Evolutionary conservation across 2,329 filamentous ascomycete species (phyloP), one percentile per base, ranked within the genome.

Genomic region (Capronia americana): DNA sequence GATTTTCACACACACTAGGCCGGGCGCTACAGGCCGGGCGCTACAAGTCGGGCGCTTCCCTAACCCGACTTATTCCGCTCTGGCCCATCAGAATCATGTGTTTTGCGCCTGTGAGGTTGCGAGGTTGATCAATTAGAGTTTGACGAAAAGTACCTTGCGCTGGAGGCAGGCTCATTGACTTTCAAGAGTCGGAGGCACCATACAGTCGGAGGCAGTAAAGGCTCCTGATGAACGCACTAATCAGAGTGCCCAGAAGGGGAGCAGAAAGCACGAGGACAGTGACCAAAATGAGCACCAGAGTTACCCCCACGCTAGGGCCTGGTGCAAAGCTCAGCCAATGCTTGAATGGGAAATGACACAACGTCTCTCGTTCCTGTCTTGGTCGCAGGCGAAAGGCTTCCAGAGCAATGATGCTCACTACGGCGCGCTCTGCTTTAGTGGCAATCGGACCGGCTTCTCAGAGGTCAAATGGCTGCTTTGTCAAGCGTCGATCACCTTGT

Each of bases 61-160:
- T 6, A 23, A 32, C 24, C 57, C 57, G 44, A 59, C 57, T 59
- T 59, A 14, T 50, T 46, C 57, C 57, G 57, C 26, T 23, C 12
- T 59, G 12, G 17, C 57, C 57, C 50, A 59, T 59, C 26, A 50
- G 24, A n/a, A 44, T 10, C 20, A 11, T 1, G 17, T 28, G 34
- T n/a, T 28, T 20, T 20, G 56, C 28, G 57, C 10, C 28, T 46
- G 5, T 44, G 38, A 7, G 38, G 5, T 3, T 41, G 8, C 14
- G 28, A 30, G 23, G 2, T 11, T 28, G 38, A 58, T 41, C 26
- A 26, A 20, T 30, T 44, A 59, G 46, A 6, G 57, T 23, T 59
- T 12, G 38, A 46, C 14, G 20, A 41, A 59, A 32, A 30, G 57
- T 59, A 59, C 46, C 57, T 30, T 59, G 26, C 57, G 28, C 23